Evolutionary conservation across 2,329 filamentous ascomycete genomes (phyloP).

Genomic region (Pseudogymnoascus sp.): DNA sequence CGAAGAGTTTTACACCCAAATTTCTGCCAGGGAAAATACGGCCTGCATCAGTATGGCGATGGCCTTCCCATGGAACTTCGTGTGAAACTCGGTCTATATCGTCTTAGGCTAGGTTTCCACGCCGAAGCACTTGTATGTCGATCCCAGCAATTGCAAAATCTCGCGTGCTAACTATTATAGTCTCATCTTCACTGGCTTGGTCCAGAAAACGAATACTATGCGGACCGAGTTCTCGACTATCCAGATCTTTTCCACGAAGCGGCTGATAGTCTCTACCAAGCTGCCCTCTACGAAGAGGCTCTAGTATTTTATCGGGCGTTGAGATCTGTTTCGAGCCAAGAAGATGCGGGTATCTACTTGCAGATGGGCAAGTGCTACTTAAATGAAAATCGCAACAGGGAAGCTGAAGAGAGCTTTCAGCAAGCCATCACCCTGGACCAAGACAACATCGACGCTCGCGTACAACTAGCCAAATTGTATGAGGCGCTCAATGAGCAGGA

Average conservation of each 20-base stretch:
- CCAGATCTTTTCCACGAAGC: conserved; percentile 73
- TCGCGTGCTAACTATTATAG: conserved; percentile 31
- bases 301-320: conserved; percentile 51
- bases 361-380: conserved; percentile 59
- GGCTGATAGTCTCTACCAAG: conserved; percentile 49
- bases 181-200: conserved; percentile 64
- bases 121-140: conserved; percentile 64
- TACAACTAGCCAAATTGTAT: conserved; percentile 77
- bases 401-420: conserved; percentile 72
- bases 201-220: conserved; percentile 44
- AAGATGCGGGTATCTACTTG: conserved; percentile 37
- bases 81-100: conserved; percentile 73
- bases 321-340: conserved; percentile 39
- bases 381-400: conserved; percentile 51
- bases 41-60: conserved; percentile 56
- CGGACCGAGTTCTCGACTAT: conserved; percentile 53
- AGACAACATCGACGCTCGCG: conserved; percentile 66
- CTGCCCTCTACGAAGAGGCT: conserved; percentile 45
- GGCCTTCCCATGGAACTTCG: conserved; percentile 75
- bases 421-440: conserved; percentile 65
- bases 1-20: conserved; percentile 56
- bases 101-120: conserved; percentile 61
- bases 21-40: conserved; percentile 50
- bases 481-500: conserved; percentile 66
- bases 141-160: neutral